Base-by-base conservation (phyloP, 2,329 filamentous ascomycete species). In the Thyridium curvatum region DNA sequence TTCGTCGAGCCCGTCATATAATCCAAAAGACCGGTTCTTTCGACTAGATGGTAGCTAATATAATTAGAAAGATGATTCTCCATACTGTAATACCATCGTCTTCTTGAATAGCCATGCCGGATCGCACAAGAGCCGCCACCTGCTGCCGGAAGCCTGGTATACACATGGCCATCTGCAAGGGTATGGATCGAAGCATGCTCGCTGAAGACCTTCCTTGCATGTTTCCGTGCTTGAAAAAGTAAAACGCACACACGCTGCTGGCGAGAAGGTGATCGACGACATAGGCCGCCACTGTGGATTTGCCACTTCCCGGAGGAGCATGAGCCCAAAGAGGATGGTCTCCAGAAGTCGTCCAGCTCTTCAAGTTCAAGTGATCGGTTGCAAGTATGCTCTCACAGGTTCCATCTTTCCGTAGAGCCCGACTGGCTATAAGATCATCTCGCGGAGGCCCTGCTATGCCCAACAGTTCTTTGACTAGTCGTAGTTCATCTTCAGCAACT, bases 1-100 rank as follows among this genome's bases (percentile, higher is more conserved):
- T 34, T 68, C 61, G 36, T 66, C 61, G 2, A 66, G 21, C 3
- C 51, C 62, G 49, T 67, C 62, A 33, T n/a, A 66, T 55, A 8
- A 66, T 46, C 60, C 57, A 61, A 43, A 61, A 65, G 3, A 66
- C 16, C 1, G 58, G 51, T 4, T 38, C 16, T 5, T 39, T 8
- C 2, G 42, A 18, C 4, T 46, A 30, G 21, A 52, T 48, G 9
- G 45, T 44, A 41, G 56, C 59, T 8, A 65, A 42, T 18, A 50
- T 47, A 9, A 47, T 46, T 26, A 47, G 46, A 43, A 61, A 65
- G 1, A 60, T 39, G 18, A 39, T 51, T 8, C 59, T 45, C 60
- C 57, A 68, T 3, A 59, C 47, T 6, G 35, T 45, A 16, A 39
- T 41, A 1, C 47, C 12, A 32, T 56, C 55, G 21, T 46, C 41